Evolutionary conservation across 139 green algal genomes (phyloP).

Genomic region (Micromonas commoda): DNA sequence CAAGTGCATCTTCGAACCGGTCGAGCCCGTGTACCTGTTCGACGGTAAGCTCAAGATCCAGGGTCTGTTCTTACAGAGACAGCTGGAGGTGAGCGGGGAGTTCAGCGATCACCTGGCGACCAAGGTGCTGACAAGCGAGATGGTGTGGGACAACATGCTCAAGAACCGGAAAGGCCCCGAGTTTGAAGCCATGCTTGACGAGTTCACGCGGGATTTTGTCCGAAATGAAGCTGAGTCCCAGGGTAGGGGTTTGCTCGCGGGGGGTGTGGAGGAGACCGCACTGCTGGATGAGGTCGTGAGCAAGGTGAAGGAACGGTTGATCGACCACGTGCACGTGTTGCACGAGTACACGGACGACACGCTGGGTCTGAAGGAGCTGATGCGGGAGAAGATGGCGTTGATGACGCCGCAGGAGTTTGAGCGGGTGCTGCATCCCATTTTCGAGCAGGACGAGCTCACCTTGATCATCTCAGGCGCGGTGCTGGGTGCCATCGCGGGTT

Average conservation of each 20-base stretch:
- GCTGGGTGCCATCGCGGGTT: conserved; percentile 33
- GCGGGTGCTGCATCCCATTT: conserved; percentile 37
- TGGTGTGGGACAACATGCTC: conserved; percentile 34
- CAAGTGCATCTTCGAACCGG: conserved; percentile 39
- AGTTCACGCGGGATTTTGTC: conserved; percentile 32
- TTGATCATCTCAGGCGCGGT: conserved; percentile 36
- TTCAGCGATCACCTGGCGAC: conserved; percentile 27
- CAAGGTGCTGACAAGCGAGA: conserved; percentile 29
- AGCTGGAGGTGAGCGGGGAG: conserved; percentile 30
- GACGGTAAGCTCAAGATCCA: conserved; percentile 24
- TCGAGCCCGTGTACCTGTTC: conserved; percentile 26
- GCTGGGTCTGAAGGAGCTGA: conserved; percentile 23
- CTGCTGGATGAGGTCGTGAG: background rate
- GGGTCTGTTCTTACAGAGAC: conserved; percentile 35
- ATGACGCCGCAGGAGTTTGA: conserved; percentile 36
- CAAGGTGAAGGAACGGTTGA: background rate
- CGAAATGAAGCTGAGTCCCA: background rate
- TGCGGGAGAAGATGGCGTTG: conserved; percentile 26
- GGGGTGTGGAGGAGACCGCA: background rate
- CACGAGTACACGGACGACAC: conserved; percentile 34
- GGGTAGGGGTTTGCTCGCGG: background rate
- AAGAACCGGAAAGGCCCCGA: background rate
- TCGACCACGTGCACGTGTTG: conserved; percentile 24
- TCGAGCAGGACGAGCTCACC: conserved; percentile 39
- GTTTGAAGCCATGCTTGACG: conserved; percentile 25